Conservation (phyloP, 371 early-diverging fungal species). For the Syncephalastrum sp. region DNA sequence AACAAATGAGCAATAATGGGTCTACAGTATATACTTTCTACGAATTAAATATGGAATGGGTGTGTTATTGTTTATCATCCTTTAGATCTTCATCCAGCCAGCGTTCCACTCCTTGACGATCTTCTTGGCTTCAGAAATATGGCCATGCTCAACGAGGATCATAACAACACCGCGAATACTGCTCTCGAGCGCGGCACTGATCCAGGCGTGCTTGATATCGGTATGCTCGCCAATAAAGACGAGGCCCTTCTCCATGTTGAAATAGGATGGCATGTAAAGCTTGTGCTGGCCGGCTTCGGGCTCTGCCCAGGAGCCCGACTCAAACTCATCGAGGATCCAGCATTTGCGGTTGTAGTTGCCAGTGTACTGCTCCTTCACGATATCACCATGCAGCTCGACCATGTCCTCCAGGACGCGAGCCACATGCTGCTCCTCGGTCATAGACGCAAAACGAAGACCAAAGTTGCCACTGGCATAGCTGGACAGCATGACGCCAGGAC, state of each 20-base stretch:
- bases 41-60: too few species aligned
- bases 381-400: constrained; percentile 30
- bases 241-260: constrained; percentile 25
- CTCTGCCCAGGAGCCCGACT: constrained; percentile 28
- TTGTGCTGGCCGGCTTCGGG: constrained; percentile 29
- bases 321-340: constrained; percentile 29
- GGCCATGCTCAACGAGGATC: constrained; percentile 31
- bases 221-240: constrained; percentile 40
- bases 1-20: too few species aligned
- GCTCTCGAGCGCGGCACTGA: constrained; percentile 28
- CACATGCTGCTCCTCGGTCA: constrained; percentile 35
- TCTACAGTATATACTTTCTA: too few species aligned
- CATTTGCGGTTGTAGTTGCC: constrained; percentile 29
- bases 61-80: not conserved
- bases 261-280: constrained; percentile 31
- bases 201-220: constrained; percentile 36
- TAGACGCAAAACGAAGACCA: constrained; percentile 26
- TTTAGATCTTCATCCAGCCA: constrained; percentile 34
- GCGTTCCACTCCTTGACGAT: constrained; percentile 29
- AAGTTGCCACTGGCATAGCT: constrained; percentile 27
- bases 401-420: constrained; percentile 29
- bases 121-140: constrained; percentile 32
- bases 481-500: constrained; percentile 32
- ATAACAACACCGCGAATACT: constrained; percentile 33
- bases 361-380: constrained; percentile 29